A percentile compares a stretch with the other conserved stretches of the same genome.
These are phyloP conservation scores for Solanum chiquidenum DNA, from an alignment of 257 asterid species.

Conservation along the genomic window DNA sequence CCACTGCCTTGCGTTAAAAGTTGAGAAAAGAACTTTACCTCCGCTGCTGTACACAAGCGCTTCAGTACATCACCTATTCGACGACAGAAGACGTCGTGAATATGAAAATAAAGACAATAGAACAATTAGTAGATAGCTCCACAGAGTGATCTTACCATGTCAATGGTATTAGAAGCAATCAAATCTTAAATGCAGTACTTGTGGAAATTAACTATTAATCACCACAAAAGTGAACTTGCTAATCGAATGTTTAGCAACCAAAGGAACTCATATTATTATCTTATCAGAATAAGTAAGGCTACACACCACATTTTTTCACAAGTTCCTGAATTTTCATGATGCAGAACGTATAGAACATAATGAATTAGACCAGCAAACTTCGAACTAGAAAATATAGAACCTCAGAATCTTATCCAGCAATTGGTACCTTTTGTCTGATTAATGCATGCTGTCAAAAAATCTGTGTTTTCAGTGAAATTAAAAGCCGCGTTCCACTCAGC, in stretches of 20 bases:
- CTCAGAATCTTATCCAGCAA: neutral
- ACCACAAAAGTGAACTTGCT: neutral
- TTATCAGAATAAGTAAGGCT: neutral
- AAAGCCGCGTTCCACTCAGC: slow-evolving; percentile 82
- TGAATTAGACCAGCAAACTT: neutral
- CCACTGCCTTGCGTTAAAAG: slow-evolving; percentile 26
- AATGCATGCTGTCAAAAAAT: slow-evolving; percentile 51
- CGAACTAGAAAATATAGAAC: neutral
- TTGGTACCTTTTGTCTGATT: slow-evolving; percentile 36
- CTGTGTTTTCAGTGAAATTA: slow-evolving; percentile 56
- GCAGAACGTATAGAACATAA: neutral
- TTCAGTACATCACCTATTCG: slow-evolving; percentile 47
- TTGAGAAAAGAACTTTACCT: slow-evolving; percentile 47
- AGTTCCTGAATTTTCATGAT: neutral
- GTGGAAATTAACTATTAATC: neutral
- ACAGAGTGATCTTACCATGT: neutral
- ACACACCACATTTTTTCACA: neutral
- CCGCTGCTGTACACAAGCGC: slow-evolving; percentile 91
- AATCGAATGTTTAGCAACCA: neutral
- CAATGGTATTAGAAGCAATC: neutral
- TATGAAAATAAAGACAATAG: neutral
- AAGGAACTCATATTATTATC: neutral
- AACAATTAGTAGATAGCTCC: neutral
- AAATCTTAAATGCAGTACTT: neutral
- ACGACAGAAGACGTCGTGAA: neutral